Evolutionary conservation across 306 rosid genomes (phyloP).

Genomic region (Prunus mira): DNA sequence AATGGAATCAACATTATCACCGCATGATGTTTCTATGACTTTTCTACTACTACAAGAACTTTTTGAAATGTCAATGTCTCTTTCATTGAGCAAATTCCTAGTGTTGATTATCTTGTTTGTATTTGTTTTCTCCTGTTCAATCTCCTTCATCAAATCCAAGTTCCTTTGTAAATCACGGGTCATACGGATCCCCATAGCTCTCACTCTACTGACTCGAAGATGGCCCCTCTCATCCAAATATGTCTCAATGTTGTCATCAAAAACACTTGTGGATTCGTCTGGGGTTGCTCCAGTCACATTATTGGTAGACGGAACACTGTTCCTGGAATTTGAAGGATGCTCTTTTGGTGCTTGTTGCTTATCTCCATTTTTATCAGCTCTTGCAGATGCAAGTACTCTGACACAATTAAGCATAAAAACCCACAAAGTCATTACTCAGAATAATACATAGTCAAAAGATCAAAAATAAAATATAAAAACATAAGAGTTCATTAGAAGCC

Average conservation of each 20-base stretch:
- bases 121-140: conserved; percentile 55
- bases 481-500: conserved; percentile 3
- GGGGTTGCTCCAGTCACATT: conserved; percentile 34
- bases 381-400: conserved; percentile 66
- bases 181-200: conserved; percentile 95
- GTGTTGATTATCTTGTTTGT: conserved; percentile 27
- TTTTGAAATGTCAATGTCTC: conserved; percentile 19
- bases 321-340: conserved; percentile 36
- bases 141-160: conserved; percentile 91
- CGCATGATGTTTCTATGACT: conserved; percentile 20
- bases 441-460: not conserved
- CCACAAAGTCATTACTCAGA: conserved; percentile 9
- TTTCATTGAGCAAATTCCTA: conserved; percentile 20
- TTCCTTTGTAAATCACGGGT: conserved; percentile 93
- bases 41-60: conserved; percentile 30
- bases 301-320: conserved; percentile 31
- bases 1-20: conserved; percentile 24
- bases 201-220: conserved; percentile 76
- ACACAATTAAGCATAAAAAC: conserved; percentile 25
- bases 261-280: conserved; percentile 37
- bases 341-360: conserved; percentile 33
- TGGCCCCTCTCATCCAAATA: conserved; percentile 81
- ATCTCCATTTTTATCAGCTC: conserved; percentile 46
- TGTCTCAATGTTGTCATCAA: conserved; percentile 73
- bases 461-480: not conserved